A percentile compares a stretch with the other conserved stretches of the same genome.
Evolutionary conservation across 306 rosid genomes (phyloP).

Genomic region (Quercus robur): DNA sequence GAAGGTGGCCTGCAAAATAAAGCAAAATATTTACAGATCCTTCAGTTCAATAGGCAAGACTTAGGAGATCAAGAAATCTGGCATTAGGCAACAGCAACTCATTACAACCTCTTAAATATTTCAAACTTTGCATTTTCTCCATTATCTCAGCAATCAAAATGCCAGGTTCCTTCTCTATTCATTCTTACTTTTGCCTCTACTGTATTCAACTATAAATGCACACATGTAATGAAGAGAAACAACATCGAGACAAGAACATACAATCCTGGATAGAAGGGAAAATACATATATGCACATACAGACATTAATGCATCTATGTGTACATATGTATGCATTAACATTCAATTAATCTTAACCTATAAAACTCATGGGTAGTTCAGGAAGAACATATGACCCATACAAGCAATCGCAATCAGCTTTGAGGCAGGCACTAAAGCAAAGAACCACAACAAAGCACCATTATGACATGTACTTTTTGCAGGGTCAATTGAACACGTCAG

Average conservation of each 20-base stretch:
- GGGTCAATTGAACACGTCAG: neutral
- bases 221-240: neutral
- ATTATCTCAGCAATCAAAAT: neutral
- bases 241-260: neutral
- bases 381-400: neutral
- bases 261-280: neutral
- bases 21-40: neutral
- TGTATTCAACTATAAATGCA: neutral
- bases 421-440: neutral
- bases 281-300: neutral
- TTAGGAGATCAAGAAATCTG: neutral
- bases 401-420: neutral
- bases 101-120: neutral
- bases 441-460: no score
- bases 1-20: slow-evolving; percentile 86
- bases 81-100: neutral
- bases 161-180: neutral
- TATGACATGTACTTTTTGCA: neutral
- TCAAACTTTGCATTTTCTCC: neutral
- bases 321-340: neutral
- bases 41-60: neutral
- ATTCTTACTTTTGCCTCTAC: neutral
- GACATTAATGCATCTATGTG: neutral
- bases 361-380: slow-evolving; percentile 1
- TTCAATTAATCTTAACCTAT: neutral